These are phyloP conservation scores for Phytophthora hibernalis DNA, from an alignment of 352 stramenopile species.

Conservation along the genomic window DNA sequence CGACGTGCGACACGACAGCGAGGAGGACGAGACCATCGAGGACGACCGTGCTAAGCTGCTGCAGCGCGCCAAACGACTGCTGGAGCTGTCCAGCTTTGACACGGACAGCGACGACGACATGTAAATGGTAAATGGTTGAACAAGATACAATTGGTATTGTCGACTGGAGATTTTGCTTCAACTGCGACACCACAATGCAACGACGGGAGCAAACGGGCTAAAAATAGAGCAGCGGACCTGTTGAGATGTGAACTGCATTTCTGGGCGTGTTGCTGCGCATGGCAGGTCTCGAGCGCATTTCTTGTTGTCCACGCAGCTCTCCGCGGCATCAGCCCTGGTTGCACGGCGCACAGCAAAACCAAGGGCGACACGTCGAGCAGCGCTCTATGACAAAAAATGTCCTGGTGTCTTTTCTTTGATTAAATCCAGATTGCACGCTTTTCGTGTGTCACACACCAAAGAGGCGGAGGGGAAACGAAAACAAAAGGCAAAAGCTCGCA, in stretches of 20 bases:
- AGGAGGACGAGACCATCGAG: conserved; percentile 56
- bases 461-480: conserved; percentile 12
- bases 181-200: conserved; percentile 6
- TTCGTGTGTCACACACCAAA: background rate
- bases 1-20: conserved; percentile 41
- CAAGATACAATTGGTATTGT: background rate
- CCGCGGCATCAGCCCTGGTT: background rate
- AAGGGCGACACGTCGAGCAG: conserved; percentile 24
- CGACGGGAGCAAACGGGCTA: conserved; percentile 1
- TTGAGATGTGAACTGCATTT: conserved; percentile 9
- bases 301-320: background rate
- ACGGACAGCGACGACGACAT: conserved; percentile 47
- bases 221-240: conserved; percentile 3
- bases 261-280: no score
- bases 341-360: background rate
- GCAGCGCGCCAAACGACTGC: conserved; percentile 54
- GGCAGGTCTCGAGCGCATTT: no score
- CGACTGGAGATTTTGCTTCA: background rate
- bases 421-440: conserved; percentile 16
- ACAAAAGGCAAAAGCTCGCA: conserved; percentile 25
- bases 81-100: conserved; percentile 59
- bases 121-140: conserved; percentile 9
- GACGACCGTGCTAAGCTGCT: conserved; percentile 57
- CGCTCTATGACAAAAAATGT: conserved; percentile 17
- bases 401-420: background rate